These are phyloP conservation scores for Dipodascus geniculatus DNA, from an alignment of 805 yeast species.

Conservation along the genomic window DNA sequence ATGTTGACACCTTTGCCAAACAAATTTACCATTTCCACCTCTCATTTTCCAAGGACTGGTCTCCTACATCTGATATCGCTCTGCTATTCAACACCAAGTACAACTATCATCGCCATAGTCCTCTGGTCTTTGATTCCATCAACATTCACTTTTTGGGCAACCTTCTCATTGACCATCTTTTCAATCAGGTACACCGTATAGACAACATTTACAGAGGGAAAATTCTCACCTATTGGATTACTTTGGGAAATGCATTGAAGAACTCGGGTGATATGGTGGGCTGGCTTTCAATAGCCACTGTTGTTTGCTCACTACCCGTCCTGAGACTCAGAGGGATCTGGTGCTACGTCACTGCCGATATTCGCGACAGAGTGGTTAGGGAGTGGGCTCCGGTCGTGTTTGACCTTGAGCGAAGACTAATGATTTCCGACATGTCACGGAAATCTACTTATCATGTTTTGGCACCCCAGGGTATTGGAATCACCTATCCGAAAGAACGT, in stretches of 20 bases:
- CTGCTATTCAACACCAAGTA: constrained; percentile 43
- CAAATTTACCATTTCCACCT: constrained; percentile 60
- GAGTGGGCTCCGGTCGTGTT: constrained; percentile 92
- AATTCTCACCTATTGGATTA: constrained; percentile 71
- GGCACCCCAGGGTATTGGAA: constrained; percentile 83
- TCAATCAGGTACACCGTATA: constrained; percentile 30
- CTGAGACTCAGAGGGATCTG: constrained; percentile 65
- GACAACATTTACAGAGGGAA: constrained; percentile 37
- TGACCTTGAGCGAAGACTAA: constrained; percentile 69
- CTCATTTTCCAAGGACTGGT: constrained; percentile 58
- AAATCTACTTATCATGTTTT: constrained; percentile 58
- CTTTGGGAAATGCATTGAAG: constrained; percentile 66
- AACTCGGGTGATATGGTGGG: constrained; percentile 84
- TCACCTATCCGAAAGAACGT: constrained; percentile 56
- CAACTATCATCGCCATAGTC: constrained; percentile 43
- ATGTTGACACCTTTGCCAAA: constrained; percentile 43
- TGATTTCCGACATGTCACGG: constrained; percentile 43
- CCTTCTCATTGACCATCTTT: constrained; percentile 55
- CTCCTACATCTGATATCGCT: constrained; percentile 68
- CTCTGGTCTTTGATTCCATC: constrained; percentile 61
- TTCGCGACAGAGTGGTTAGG: constrained; percentile 48
- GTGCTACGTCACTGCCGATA: constrained; percentile 52
- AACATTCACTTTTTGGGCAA: constrained; percentile 74
- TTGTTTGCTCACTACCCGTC: constrained; percentile 72
- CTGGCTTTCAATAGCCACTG: constrained; percentile 83